A percentile compares a stretch with the other conserved stretches of the same genome.
Evolutionary conservation across 176 grass and related monocot species (phyloP).

Genomic region (Avena sativa): DNA sequence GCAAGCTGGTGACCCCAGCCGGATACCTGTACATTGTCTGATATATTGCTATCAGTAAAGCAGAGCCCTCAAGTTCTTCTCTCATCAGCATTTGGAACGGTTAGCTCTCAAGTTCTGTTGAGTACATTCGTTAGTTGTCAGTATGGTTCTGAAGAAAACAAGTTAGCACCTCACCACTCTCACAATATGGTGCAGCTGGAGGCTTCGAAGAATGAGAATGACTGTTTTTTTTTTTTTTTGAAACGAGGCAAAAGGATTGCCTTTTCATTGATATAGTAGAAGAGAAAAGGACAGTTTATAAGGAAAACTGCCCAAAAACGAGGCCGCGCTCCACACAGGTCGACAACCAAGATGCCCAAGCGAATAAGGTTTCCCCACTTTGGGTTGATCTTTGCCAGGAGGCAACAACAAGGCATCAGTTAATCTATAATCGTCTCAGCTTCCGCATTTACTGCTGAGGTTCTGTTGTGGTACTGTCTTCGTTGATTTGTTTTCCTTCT

Average conservation of each 20-base stretch:
- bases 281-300: too few relatives aligned
- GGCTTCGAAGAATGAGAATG: neutral
- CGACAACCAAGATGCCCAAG: too few relatives aligned
- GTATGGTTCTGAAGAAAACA: neutral
- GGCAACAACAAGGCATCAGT: neutral
- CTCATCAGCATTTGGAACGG: neutral
- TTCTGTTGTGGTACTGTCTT: neutral
- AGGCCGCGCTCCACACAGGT: too few relatives aligned
- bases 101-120: neutral
- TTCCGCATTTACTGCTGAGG: neutral
- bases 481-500: neutral
- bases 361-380: too few relatives aligned
- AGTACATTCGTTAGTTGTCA: neutral
- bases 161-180: neutral
- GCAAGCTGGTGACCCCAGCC: neutral
- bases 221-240: neutral
- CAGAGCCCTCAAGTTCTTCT: neutral
- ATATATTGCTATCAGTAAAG: neutral
- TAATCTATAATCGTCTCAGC: conserved; percentile 20
- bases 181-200: too few relatives aligned
- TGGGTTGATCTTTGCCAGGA: too few relatives aligned
- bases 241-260: too few relatives aligned
- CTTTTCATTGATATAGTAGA: too few relatives aligned
- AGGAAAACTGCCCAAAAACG: too few relatives aligned
- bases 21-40: conserved; percentile 2